Conservation (phyloP, 108 stramenopile species). For the Fistulifera pelliculosa region DNA sequence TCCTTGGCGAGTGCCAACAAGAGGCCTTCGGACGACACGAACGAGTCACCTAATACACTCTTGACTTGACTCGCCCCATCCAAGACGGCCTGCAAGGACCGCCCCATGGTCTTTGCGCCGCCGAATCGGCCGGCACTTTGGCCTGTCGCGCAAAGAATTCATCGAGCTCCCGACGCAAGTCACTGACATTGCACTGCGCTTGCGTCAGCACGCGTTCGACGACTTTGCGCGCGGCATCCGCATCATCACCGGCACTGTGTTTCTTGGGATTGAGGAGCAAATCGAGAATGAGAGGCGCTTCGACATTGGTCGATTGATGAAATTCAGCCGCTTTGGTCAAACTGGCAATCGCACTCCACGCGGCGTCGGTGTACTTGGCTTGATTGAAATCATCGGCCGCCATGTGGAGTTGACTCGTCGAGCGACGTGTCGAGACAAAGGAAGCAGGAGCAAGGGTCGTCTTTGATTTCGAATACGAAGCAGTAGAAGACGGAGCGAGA, state of each 20-base stretch:
- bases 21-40: slow-evolving; percentile 69
- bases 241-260: slow-evolving; percentile 57
- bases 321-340: slow-evolving; percentile 61
- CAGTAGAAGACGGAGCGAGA: too few relatives aligned
- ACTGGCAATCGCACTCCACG: slow-evolving; percentile 57
- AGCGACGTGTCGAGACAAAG: too few relatives aligned
- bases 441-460: too few relatives aligned
- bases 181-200: slow-evolving; percentile 43
- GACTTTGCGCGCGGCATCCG: slow-evolving; percentile 49
- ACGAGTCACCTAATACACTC: slow-evolving; percentile 61
- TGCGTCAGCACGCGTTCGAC: slow-evolving; percentile 51
- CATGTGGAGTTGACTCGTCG: slow-evolving; percentile 13
- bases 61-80: slow-evolving; percentile 44
- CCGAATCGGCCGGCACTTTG: slow-evolving; percentile 22
- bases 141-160: slow-evolving; percentile 49
- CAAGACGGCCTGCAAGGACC: slow-evolving; percentile 48
- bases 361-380: slow-evolving; percentile 71
- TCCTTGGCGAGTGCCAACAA: slow-evolving; percentile 51
- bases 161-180: slow-evolving; percentile 48
- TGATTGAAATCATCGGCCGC: slow-evolving; percentile 63
- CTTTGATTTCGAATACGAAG: too few relatives aligned
- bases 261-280: slow-evolving; percentile 71
- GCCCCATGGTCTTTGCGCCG: slow-evolving; percentile 66
- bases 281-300: slow-evolving; percentile 61
- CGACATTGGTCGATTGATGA: slow-evolving; percentile 49